Evolutionary conservation across 768 basidiomycete species (phyloP), one percentile per base, ranked within the genome.

Genomic region (Boletus vermiculosoides): DNA sequence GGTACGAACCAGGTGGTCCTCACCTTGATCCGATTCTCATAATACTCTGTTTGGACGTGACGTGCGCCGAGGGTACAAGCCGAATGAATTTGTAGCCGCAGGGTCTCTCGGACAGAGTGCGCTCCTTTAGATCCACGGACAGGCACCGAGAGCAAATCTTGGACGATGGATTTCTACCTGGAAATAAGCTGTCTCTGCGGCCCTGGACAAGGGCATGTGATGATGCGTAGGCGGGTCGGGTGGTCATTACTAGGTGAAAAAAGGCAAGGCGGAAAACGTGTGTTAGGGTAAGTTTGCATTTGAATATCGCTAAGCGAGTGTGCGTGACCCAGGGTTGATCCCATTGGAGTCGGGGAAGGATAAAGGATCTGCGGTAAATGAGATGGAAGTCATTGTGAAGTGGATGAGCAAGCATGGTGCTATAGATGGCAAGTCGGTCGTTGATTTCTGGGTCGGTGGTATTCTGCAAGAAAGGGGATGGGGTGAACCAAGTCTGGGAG

Each of bases 241-340:
- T 49, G 31, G 25, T 31, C 47, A 42, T 30, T 44, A 22, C 11
- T 2, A 22, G 41, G 20, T n/a, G 30, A 37, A 15, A 40, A 45
- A 49, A 22, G 63, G 40, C 41, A 23, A 42, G 23, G 28, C 40
- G 41, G 45, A 34, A 48, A 63, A 65, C 59, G 63, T 65, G 63
- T 64, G 30, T 53, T 20, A 18, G 23, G 63, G 44, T 53, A 44
- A 57, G 45, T 52, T 55, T 54, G 8, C 41, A 53, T 48, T 62
- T 46, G 50, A 49, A 56, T 52, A 30, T 61, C 34, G 44, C 47
- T 40, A 56, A 56, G 50, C 50, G 25, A 9, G 16, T 10, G 42
- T 33, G 50, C 28, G 51, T 52, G 30, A 16, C 10, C 11, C 45
- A 50, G 45, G 62, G 52, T 30, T 47, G 49, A 34, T 46, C 20